Percentiles rank a stretch among this genome's conserved stretches.
Evolutionary conservation across 768 basidiomycete genomes (phyloP).

Genomic region (Pseudohyphozyma bogoriensis): DNA sequence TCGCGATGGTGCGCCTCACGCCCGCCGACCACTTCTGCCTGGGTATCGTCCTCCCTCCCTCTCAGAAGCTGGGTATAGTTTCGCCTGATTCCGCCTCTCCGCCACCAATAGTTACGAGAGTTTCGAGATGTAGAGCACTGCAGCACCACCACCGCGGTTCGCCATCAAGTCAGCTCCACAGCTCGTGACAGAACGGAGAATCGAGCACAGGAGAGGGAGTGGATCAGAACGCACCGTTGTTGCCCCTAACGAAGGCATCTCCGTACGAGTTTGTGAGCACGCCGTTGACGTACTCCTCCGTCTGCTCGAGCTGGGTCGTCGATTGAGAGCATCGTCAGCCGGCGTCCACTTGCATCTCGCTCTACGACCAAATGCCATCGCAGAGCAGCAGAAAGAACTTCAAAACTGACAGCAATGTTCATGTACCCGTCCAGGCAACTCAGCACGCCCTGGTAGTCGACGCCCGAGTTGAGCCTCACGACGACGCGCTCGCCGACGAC

Average conservation of each 20-base stretch:
- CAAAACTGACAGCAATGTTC: slow-evolving; percentile 67
- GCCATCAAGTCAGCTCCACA: not conserved
- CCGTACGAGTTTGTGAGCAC: slow-evolving; percentile 73
- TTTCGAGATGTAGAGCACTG: slow-evolving; percentile 71
- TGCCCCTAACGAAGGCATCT: slow-evolving; percentile 89
- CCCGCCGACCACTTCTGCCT: too few relatives aligned
- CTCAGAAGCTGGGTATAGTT: too few relatives aligned
- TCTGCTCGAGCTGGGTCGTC: slow-evolving; percentile 60
- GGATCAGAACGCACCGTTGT: slow-evolving; percentile 63
- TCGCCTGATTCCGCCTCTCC: not conserved
- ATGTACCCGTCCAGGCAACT: slow-evolving; percentile 97
- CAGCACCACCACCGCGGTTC: slow-evolving; percentile 4
- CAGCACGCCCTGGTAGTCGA: slow-evolving; percentile 83
- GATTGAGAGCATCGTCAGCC: not conserved
- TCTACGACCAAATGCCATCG: too few relatives aligned
- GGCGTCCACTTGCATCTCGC: too few relatives aligned
- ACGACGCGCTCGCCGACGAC: slow-evolving; percentile 94
- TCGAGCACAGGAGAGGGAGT: too few relatives aligned
- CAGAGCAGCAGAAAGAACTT: too few relatives aligned
- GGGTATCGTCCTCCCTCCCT: too few relatives aligned
- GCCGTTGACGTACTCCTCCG: slow-evolving; percentile 88
- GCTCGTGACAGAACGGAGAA: not conserved
- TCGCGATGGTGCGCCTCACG: too few relatives aligned
- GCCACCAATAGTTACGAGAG: slow-evolving; percentile 7
- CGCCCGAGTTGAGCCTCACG: slow-evolving; percentile 79